phyloP scores from a whole-genome alignment of 139 green algal species.

The Chlamydomonas asymmetrica region DNA sequence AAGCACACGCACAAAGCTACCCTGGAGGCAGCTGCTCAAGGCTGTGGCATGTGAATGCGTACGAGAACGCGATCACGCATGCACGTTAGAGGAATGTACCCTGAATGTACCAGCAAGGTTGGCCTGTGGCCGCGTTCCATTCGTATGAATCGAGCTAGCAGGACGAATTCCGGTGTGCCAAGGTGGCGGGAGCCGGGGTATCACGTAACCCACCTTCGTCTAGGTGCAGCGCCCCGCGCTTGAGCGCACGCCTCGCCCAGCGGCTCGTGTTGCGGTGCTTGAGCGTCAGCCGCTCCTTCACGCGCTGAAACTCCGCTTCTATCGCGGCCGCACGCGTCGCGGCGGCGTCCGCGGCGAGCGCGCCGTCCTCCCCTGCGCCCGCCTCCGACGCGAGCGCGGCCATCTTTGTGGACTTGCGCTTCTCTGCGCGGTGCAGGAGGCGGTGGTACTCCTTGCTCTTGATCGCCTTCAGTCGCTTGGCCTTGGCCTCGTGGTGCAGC shows the following conservation, averaged over 20 bases:
- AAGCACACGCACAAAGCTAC: too few species aligned
- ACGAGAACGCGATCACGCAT: too few species aligned
- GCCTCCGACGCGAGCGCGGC: background rate
- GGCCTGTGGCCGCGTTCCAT: too few species aligned
- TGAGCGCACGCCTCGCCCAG: conserved; percentile 87
- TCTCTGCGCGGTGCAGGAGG: conserved; percentile 8
- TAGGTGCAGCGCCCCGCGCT: conserved; percentile 63
- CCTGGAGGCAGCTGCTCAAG: too few species aligned
- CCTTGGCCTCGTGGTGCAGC: conserved; percentile 91
- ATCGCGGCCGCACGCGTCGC: conserved; percentile 13
- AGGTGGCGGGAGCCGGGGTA: too few species aligned
- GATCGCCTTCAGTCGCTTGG: conserved; percentile 71
- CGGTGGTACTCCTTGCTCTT: conserved; percentile 52
- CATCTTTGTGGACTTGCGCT: conserved; percentile 21
- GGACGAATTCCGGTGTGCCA: too few species aligned
- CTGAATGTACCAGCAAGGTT: too few species aligned
- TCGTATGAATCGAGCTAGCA: too few species aligned
- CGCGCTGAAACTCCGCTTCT: conserved; percentile 76
- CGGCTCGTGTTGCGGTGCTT: conserved; percentile 90
- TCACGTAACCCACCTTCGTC: conserved; percentile 60
- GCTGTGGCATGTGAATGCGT: too few species aligned
- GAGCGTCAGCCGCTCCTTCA: conserved; percentile 90
- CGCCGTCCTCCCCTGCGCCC: conserved; percentile 22
- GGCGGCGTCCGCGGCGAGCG: conserved; percentile 25
- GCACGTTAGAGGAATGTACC: too few species aligned